Percentiles rank a stretch among this genome's conserved stretches.
Evolutionary conservation across 441 rosid species (phyloP).

Genomic region (Euphorbia celastroides): DNA sequence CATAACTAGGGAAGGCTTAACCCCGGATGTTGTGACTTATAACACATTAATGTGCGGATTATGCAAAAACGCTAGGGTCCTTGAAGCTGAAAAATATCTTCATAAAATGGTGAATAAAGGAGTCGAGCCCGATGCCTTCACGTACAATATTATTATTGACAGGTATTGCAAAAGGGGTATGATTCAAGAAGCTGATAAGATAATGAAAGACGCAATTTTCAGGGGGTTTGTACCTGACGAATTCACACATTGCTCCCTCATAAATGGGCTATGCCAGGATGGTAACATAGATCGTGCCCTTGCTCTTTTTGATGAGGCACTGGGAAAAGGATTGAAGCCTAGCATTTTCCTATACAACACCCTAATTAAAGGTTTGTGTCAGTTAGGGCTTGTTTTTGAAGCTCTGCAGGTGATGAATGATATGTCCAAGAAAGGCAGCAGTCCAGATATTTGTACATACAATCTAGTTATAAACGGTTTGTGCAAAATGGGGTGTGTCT

Average conservation of each 20-base stretch:
- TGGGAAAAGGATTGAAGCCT: conserved; percentile 57
- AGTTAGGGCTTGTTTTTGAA: conserved; percentile 68
- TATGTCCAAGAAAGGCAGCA: conserved; percentile 58
- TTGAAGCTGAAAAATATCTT: conserved; percentile 69
- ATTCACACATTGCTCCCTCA: conserved; percentile 69
- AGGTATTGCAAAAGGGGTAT: conserved; percentile 72
- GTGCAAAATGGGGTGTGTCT: conserved; percentile 88
- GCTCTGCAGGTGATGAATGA: conserved; percentile 70
- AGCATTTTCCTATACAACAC: conserved; percentile 58
- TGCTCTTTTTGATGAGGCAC: conserved; percentile 53
- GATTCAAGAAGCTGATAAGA: conserved; percentile 61
- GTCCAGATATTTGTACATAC: conserved; percentile 73
- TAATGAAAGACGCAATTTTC: conserved; percentile 59
- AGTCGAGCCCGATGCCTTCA: conserved; percentile 64
- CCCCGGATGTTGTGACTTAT: conserved; percentile 76
- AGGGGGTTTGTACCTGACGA: conserved; percentile 81
- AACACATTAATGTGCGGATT: conserved; percentile 79
- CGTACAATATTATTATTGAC: conserved; percentile 68
- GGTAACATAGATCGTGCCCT: conserved; percentile 69
- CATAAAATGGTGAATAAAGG: conserved; percentile 82
- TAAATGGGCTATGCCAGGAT: conserved; percentile 64
- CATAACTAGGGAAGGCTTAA: conserved; percentile 45
- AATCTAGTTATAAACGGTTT: conserved; percentile 75
- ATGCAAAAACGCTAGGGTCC: conserved; percentile 54
- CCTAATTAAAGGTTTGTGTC: conserved; percentile 65